phyloP scores from a whole-genome alignment of 306 rosid species.

The Quercus ilex region DNA sequence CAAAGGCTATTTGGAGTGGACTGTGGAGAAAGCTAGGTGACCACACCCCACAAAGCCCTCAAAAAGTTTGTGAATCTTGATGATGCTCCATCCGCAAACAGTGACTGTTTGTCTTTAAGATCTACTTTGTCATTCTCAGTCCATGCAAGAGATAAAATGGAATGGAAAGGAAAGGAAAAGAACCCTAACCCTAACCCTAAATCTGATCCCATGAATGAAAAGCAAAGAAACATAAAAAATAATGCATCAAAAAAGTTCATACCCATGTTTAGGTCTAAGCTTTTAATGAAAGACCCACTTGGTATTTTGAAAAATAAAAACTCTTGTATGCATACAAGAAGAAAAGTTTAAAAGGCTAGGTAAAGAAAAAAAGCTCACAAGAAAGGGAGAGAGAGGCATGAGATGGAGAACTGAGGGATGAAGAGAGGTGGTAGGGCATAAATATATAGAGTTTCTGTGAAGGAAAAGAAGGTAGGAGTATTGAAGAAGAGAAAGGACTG shows the following conservation, averaged over 20 bases:
- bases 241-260: background rate
- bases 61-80: slow-evolving; percentile 52
- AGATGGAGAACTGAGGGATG: slow-evolving; percentile 6
- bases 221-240: background rate
- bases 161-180: too few species aligned
- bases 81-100: slow-evolving; percentile 45
- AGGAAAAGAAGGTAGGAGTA: background rate
- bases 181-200: slow-evolving; percentile 24
- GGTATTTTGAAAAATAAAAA: background rate
- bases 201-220: background rate
- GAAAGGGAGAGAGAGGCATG: background rate
- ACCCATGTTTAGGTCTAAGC: background rate
- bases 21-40: background rate
- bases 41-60: background rate
- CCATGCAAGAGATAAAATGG: slow-evolving; percentile 7
- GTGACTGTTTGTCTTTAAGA: slow-evolving; percentile 1
- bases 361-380: background rate
- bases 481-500: background rate
- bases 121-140: background rate
- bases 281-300: slow-evolving; percentile 3
- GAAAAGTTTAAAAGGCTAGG: background rate
- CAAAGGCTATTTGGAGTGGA: background rate
- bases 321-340: background rate
- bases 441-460: slow-evolving; percentile 14
- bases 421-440: slow-evolving; percentile 1